Conservation (phyloP, 2,329 filamentous ascomycete species). For the Emericellopsis cladophorae region DNA sequence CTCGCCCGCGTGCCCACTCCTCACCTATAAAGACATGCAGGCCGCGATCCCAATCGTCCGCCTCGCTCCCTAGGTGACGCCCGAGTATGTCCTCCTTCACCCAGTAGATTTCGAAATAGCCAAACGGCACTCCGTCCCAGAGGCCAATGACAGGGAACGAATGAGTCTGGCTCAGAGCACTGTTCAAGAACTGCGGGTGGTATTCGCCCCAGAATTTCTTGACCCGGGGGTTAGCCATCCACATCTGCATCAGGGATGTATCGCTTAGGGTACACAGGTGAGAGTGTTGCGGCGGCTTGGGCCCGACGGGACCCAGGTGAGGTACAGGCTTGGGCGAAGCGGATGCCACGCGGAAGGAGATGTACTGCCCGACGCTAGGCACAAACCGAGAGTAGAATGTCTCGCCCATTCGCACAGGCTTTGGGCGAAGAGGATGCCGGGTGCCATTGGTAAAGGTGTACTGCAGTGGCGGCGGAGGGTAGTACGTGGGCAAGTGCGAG, state of each 20-base stretch:
- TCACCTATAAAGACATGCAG: slow-evolving; percentile 85
- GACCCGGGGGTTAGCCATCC: slow-evolving; percentile 82
- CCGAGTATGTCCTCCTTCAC: slow-evolving; percentile 82
- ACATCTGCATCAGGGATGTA: slow-evolving; percentile 56
- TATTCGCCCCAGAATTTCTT: slow-evolving; percentile 71
- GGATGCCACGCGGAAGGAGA: slow-evolving; percentile 80
- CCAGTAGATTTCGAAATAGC: slow-evolving; percentile 98
- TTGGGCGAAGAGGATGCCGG: slow-evolving; percentile 76
- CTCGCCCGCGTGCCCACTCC: slow-evolving; percentile 77
- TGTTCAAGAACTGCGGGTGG: slow-evolving; percentile 52
- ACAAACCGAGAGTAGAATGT: slow-evolving; percentile 84
- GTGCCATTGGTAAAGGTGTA: slow-evolving; percentile 69
- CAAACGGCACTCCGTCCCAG: slow-evolving; percentile 92
- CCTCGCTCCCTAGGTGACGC: slow-evolving; percentile 49
- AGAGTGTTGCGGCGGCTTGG: slow-evolving; percentile 22
- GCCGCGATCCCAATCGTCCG: slow-evolving; percentile 75
- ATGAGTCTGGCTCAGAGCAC: slow-evolving; percentile 53
- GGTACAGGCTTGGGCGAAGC: slow-evolving; percentile 49
- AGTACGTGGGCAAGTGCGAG: slow-evolving; percentile 83
- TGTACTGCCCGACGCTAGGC: slow-evolving; percentile 67
- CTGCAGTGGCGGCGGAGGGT: slow-evolving; percentile 69
- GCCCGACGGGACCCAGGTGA: slow-evolving; percentile 46
- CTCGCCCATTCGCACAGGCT: slow-evolving; percentile 81
- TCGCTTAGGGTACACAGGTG: slow-evolving; percentile 36
- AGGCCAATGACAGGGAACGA: slow-evolving; percentile 85